Conservation (phyloP, 2,329 filamentous ascomycete genomes). For the Talaromyces sp. region DNA sequence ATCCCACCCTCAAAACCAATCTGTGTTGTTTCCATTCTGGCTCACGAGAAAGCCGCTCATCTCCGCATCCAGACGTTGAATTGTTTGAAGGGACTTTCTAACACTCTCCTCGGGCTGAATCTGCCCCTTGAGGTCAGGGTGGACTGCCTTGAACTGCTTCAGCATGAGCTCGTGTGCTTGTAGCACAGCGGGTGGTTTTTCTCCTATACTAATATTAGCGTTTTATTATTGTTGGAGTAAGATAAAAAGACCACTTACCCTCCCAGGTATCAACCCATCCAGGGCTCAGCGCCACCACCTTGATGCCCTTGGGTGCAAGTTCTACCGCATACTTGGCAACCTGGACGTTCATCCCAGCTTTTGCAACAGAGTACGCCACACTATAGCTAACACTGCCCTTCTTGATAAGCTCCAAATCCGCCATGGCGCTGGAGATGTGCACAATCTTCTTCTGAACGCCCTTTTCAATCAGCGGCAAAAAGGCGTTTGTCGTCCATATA, state of each 20-base stretch:
- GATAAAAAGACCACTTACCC: constrained; percentile 11
- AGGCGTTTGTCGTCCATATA: constrained; percentile 32
- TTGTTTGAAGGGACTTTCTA: constrained; percentile 19
- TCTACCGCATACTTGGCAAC: constrained; percentile 39
- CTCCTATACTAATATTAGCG: background rate
- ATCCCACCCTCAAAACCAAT: background rate
- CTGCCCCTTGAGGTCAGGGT: constrained; percentile 18
- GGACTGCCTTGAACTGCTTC: constrained; percentile 16
- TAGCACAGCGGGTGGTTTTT: background rate
- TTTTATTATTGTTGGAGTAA: background rate
- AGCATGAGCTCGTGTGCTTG: constrained; percentile 12
- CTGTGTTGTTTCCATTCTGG: constrained; percentile 28
- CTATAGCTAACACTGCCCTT: constrained; percentile 17
- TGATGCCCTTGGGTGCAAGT: constrained; percentile 26
- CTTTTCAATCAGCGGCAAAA: constrained; percentile 37
- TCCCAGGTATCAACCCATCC: constrained; percentile 25
- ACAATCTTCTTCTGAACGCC: constrained; percentile 39
- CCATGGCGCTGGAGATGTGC: constrained; percentile 34
- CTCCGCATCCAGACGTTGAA: constrained; percentile 17
- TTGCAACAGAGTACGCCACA: constrained; percentile 33
- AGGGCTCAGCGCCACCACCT: constrained; percentile 29
- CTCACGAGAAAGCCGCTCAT: constrained; percentile 20
- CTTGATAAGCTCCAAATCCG: constrained; percentile 22
- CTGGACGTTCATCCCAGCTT: constrained; percentile 38
- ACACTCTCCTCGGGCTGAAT: constrained; percentile 23